Percentiles rank a stretch among this genome's conserved stretches.
phyloP scores from a whole-genome alignment of 164 flowering plant species.

The Aristolochia californica region DNA sequence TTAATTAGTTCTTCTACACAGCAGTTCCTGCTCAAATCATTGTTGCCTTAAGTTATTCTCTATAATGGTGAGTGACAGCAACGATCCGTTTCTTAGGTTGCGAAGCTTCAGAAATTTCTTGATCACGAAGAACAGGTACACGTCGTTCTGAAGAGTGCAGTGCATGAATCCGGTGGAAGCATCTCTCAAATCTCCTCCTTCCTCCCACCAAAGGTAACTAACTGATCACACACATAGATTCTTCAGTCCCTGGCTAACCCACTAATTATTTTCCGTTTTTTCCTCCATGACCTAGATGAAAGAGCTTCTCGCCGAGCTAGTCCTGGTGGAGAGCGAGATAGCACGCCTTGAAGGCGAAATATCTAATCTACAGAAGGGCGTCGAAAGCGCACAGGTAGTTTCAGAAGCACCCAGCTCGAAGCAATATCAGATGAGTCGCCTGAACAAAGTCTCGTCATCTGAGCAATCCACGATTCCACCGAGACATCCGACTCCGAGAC shows the following conservation, averaged over 20 bases:
- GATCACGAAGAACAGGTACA: constrained; percentile 56
- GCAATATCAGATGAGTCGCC: constrained; percentile 15
- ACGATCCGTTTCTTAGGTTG: constrained; percentile 29
- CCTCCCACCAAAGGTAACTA: constrained; percentile 57
- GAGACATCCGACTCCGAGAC: constrained; percentile 8
- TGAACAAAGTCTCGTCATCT: constrained; percentile 2
- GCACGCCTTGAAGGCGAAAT: constrained; percentile 53
- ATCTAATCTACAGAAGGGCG: constrained; percentile 26
- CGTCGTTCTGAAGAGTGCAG: constrained; percentile 37
- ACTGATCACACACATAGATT: background rate
- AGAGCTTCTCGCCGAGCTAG: constrained; percentile 60
- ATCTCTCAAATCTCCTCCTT: constrained; percentile 38
- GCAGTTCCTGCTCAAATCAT: background rate
- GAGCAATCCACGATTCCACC: constrained; percentile 5
- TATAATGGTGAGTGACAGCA: background rate
- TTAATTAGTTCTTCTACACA: background rate
- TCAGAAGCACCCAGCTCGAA: constrained; percentile 24
- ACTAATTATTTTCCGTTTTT: background rate
- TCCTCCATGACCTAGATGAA: constrained; percentile 34
- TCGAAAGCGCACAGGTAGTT: constrained; percentile 31
- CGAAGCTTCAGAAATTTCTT: constrained; percentile 50
- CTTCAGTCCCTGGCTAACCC: background rate
- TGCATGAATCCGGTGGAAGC: constrained; percentile 24
- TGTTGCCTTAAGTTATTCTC: background rate
- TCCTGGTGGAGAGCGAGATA: constrained; percentile 78